Evolutionary conservation across 495 filamentous ascomycete genomes (phyloP), one percentile per base, ranked within the genome.

Genomic region (Cetradonia linearis): DNA sequence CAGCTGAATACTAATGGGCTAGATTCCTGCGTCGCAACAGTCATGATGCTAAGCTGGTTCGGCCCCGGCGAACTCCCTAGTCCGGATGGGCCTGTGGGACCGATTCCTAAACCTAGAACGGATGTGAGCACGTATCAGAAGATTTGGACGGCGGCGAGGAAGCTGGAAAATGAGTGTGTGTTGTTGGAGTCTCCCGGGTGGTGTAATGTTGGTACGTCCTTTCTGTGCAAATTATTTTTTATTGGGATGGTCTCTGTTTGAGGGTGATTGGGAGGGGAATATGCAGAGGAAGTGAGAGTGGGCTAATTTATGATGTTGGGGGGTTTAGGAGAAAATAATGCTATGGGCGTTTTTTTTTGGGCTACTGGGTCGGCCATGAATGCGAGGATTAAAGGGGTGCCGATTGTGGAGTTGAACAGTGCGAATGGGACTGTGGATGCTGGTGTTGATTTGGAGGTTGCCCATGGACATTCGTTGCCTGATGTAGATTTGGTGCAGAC

Each of bases 311-410:
- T 46, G 0, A 33, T 33, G 28, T 46, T 5, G 16, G 23, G 23
- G 37, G 13, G 14, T 18, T 18, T 20, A 61, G 59, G 59, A 11
- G 18, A 61, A 14, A 38, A 46, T 0, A 33, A 50, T 20, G 59
- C 59, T 28, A 55, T 61, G 52, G 59, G 59, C 3, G n/a, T 61
- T 33, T 61, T 61, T 5, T 14, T 61, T 2, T 61, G 59, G 59
- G 28, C 59, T 18, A 61, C 59, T 6, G 33, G 47, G 28, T 61
- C 59, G 1, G 27, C 37, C 5, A 48, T 61, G 28, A 55, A 61
- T 16, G 38, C 20, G 8, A 55, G 20, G 5, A 25, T 50, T 16
- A 50, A 13, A 8, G 37, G 49, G 1, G 37, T 48, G 10, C 31
- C 28, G 30, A 20, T 23, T 33, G 23, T 60, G 9, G 6, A 30